These are phyloP conservation scores for Rhizopus sp. DNA, from an alignment of 371 early-diverging fungal genomes.

Conservation along the genomic window DNA sequence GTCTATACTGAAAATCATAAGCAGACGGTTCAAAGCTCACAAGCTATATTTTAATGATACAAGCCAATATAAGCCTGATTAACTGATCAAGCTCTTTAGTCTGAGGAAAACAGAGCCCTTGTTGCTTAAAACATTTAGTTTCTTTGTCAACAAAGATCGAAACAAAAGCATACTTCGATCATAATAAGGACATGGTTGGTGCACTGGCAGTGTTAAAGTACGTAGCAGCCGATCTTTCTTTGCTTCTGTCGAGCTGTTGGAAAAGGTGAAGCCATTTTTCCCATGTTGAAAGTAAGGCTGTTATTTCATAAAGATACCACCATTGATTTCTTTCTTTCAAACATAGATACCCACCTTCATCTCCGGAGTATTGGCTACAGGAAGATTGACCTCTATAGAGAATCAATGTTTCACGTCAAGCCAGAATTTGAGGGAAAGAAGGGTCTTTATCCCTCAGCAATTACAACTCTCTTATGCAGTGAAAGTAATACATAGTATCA, in stretches of 20 bases:
- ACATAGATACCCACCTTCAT: constrained; percentile 10
- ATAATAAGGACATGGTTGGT: constrained; percentile 17
- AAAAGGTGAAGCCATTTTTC: constrained; percentile 11
- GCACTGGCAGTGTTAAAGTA: constrained; percentile 14
- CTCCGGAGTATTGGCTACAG: constrained; percentile 9
- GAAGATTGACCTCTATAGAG: constrained; percentile 10
- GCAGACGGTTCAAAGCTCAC: constrained; percentile 5
- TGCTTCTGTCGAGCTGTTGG: constrained; percentile 5
- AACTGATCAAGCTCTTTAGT: constrained; percentile 4
- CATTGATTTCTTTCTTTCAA: background rate
- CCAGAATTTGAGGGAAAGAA: constrained; percentile 10
- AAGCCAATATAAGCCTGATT: constrained; percentile 12
- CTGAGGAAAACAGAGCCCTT: constrained; percentile 9
- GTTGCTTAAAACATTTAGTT: constrained; percentile 11
- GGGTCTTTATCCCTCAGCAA: constrained; percentile 1
- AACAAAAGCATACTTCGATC: constrained; percentile 8
- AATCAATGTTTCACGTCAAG: background rate
- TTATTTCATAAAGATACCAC: background rate
- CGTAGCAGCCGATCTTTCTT: constrained; percentile 10
- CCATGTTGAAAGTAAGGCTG: constrained; percentile 11
- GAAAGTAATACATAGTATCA: constrained; percentile 5
- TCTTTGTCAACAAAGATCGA: too few relatives aligned
- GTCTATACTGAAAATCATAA: background rate
- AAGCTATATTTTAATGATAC: constrained; percentile 4
- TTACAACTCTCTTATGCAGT: constrained; percentile 7